A percentile compares a stretch with the other conserved stretches of the same genome.
phyloP scores from a whole-genome alignment of 805 yeast genomes.

The Candida ovalis region DNA sequence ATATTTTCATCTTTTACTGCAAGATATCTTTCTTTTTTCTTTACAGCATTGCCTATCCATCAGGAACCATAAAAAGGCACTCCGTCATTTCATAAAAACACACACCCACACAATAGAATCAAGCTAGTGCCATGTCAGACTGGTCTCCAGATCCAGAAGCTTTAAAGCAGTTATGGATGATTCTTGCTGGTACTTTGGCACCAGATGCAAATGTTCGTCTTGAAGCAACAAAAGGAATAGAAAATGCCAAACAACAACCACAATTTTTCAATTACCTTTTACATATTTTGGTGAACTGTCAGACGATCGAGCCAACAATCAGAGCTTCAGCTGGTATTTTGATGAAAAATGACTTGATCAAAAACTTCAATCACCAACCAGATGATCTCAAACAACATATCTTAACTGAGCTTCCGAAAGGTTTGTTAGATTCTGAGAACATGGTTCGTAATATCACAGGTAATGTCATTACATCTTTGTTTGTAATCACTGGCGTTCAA shows the following conservation, averaged over 20 bases:
- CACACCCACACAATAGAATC: not conserved
- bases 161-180: slow-evolving; percentile 57
- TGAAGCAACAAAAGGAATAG: slow-evolving; percentile 70
- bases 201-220: slow-evolving; percentile 49
- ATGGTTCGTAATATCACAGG: slow-evolving; percentile 86
- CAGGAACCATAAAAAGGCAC: too few species aligned
- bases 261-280: slow-evolving; percentile 81
- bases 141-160: slow-evolving; percentile 71
- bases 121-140: slow-evolving; percentile 31
- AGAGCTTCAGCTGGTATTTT: slow-evolving; percentile 88
- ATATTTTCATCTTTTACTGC: too few species aligned
- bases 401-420: slow-evolving; percentile 35
- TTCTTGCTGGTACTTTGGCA: slow-evolving; percentile 71
- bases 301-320: slow-evolving; percentile 45
- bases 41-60: too few species aligned
- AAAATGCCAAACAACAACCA: slow-evolving; percentile 63
- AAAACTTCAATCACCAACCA: slow-evolving; percentile 29
- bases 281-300: slow-evolving; percentile 58
- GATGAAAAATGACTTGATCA: slow-evolving; percentile 71
- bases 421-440: slow-evolving; percentile 50
- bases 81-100: too few species aligned
- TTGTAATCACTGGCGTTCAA: slow-evolving; percentile 59
- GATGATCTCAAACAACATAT: slow-evolving; percentile 32
- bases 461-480: slow-evolving; percentile 79
- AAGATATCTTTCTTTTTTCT: too few species aligned